Conservation (phyloP, 129 eudicot species). For the Calendula officinalis region DNA sequence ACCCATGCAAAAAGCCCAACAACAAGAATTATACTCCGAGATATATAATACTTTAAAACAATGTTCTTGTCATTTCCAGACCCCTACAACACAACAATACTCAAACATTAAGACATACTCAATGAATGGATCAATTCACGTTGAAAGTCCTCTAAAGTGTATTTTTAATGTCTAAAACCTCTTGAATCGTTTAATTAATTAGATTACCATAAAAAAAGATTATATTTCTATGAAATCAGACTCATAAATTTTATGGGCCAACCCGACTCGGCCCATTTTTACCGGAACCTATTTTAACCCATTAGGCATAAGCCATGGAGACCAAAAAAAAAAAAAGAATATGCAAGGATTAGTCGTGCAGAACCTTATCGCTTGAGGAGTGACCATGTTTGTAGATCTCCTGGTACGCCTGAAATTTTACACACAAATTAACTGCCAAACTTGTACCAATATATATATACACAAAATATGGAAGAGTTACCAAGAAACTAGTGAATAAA, state of each 20-base stretch:
- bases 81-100: conserved; percentile 28
- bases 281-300: background rate
- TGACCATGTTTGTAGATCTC: conserved; percentile 35
- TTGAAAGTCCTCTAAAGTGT: background rate
- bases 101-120: background rate
- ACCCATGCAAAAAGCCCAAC: conserved; percentile 59
- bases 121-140: too few species aligned
- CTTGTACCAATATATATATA: background rate
- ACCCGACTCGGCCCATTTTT: too few species aligned
- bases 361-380: conserved; percentile 35
- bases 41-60: conserved; percentile 48
- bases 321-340: background rate
- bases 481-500: too few species aligned
- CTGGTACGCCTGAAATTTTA: conserved; percentile 39
- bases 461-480: background rate
- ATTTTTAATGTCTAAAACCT: background rate
- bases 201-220: too few species aligned
- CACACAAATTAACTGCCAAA: background rate
- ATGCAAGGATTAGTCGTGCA: background rate
- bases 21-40: conserved; percentile 56
- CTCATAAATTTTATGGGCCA: background rate
- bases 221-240: background rate
- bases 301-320: background rate
- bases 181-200: background rate
- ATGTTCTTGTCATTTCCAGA: conserved; percentile 39